A percentile compares a stretch with the other conserved stretches of the same genome.
Conservation (phyloP, 164 flowering plant genomes). For the Liriodendron chinense region DNA sequence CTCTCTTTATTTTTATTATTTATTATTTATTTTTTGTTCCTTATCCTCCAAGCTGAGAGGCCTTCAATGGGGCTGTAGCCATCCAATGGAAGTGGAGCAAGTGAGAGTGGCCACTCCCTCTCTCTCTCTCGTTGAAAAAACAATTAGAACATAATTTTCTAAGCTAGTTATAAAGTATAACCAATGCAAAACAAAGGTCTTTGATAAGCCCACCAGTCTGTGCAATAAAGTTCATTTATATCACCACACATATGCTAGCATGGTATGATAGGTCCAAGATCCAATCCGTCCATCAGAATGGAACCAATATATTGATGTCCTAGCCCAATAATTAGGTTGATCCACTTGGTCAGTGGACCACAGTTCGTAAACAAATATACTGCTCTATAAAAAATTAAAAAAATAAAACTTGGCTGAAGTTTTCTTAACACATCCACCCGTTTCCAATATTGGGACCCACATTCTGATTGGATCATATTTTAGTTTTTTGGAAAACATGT, state of each 20-base stretch:
- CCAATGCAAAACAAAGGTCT: not conserved
- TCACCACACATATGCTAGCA: not conserved
- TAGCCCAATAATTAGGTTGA: no score
- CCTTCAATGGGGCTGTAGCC: not conserved
- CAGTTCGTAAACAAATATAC: no score
- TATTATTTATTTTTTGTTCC: not conserved
- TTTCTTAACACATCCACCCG: not conserved
- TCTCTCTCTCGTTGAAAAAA: not conserved
- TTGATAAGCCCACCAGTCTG: not conserved
- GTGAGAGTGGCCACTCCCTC: slow-evolving; percentile 3
- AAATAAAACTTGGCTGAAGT: not conserved
- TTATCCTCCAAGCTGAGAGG: not conserved
- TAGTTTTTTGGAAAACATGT: no score
- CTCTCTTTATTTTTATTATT: not conserved
- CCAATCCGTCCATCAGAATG: not conserved
- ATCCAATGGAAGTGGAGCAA: slow-evolving; percentile 3
- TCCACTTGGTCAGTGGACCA: no score
- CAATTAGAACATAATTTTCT: not conserved
- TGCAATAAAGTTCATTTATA: not conserved
- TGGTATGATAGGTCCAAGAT: not conserved
- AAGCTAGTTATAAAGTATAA: not conserved
- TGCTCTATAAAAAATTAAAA: no score
- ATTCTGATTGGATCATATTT: no score
- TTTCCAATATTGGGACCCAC: no score
- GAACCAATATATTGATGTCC: not conserved